Evolutionary conservation across 2,329 filamentous ascomycete species (phyloP).

Genomic region (Cladophialophora exuberans): DNA sequence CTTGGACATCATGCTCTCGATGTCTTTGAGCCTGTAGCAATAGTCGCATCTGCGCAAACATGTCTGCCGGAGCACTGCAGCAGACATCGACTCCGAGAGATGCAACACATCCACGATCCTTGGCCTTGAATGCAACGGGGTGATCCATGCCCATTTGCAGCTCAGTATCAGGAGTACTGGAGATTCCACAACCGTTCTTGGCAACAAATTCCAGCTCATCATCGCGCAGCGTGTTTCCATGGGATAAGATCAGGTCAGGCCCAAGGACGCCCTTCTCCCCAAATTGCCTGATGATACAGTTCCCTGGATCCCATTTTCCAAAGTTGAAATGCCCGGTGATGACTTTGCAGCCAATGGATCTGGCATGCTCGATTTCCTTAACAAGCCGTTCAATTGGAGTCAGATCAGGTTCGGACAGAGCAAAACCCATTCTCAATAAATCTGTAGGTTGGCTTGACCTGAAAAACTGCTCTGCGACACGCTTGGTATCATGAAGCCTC

Average conservation of each 20-base stretch:
- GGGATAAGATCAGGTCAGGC: conserved; percentile 14
- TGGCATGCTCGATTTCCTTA: conserved; percentile 7
- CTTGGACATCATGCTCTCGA: conserved; percentile 13
- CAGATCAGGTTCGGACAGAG: conserved; percentile 1
- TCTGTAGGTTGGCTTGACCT: background rate
- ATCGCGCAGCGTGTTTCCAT: conserved; percentile 7
- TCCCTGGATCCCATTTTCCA: conserved; percentile 14
- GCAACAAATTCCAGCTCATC: conserved; percentile 28
- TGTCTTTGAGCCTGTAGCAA: conserved; percentile 34
- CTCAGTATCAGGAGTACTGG: conserved; percentile 38
- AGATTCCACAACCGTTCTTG: conserved; percentile 27
- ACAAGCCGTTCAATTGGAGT: background rate
- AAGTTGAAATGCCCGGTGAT: conserved; percentile 13
- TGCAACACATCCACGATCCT: conserved; percentile 17
- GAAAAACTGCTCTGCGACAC: background rate
- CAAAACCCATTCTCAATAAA: background rate
- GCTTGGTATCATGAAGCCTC: conserved; percentile 12
- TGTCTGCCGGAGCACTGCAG: conserved; percentile 34
- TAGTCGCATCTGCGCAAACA: conserved; percentile 37
- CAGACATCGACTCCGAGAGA: conserved; percentile 37
- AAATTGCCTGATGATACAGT: background rate
- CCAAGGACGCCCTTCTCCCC: conserved; percentile 3
- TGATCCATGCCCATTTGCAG: conserved; percentile 38
- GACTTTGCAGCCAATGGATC: conserved; percentile 6
- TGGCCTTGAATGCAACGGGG: conserved; percentile 34